A percentile compares a stretch with the other conserved stretches of the same genome.
Conservation (phyloP, 208 protist species). For the Acanthamoeba divionensis region DNA sequence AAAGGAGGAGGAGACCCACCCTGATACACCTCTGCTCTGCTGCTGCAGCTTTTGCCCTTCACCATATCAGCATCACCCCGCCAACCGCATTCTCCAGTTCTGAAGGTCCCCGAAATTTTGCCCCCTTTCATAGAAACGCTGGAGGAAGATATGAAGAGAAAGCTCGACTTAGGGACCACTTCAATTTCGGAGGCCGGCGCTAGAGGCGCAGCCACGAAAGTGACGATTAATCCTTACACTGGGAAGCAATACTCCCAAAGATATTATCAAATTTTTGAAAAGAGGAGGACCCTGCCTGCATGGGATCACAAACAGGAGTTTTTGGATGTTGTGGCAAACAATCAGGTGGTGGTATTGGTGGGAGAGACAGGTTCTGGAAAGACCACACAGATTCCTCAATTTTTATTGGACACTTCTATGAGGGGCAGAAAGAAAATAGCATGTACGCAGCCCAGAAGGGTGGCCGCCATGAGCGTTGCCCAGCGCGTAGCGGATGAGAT, state of each 20-base stretch:
- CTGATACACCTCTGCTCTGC: neutral
- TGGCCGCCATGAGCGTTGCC: conserved; percentile 98
- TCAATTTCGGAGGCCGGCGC: neutral
- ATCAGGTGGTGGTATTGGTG: conserved; percentile 82
- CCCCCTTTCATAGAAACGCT: neutral
- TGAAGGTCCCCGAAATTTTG: neutral
- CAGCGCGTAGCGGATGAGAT: conserved; percentile 93
- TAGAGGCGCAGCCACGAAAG: neutral
- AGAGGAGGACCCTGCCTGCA: conserved; percentile 82
- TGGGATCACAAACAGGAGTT: conserved; percentile 83
- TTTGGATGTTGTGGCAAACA: conserved; percentile 71
- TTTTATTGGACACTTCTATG: conserved; percentile 77
- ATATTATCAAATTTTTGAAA: conserved; percentile 88
- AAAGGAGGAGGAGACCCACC: neutral
- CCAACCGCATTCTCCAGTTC: neutral
- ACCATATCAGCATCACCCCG: neutral
- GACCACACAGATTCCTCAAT: conserved; percentile 93
- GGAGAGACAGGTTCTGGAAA: conserved; percentile 93
- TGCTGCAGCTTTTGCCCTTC: neutral
- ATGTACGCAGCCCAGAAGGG: conserved; percentile 98
- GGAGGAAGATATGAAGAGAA: conserved; percentile 25
- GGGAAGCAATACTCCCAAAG: conserved; percentile 72
- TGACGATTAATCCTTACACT: conserved; percentile 74
- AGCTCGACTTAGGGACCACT: neutral
- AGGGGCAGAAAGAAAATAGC: conserved; percentile 72